Base-by-base conservation (phyloP, 2,329 filamentous ascomycete species). In the Penicillium sp. region DNA sequence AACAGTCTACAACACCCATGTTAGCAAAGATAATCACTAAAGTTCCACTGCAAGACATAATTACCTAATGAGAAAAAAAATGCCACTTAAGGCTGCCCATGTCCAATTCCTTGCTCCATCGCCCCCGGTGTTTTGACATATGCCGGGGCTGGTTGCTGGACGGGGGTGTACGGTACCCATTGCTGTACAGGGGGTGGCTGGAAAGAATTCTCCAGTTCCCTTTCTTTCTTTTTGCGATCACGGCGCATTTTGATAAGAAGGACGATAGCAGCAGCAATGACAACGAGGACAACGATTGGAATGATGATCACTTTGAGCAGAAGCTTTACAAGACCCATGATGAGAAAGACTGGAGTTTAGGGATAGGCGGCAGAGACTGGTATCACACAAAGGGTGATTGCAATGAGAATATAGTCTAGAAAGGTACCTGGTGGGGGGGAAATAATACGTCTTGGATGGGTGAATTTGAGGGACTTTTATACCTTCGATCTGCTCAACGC, bases 291-390 rank as follows among this genome's bases (percentile, higher is more conserved):
- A 19, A 59, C 50, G 9, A 66, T 60, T 3, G 64, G 64, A n/a
- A 66, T 60, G 36, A 66, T 19, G 34, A 66, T 64, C 2, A 52
- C 62, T 56, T 66, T 66, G 43, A 65, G 61, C 9, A 66, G 49
- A 13, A 65, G n/a, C 40, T 60, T 65, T 15, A 64, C 4, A 38
- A 65, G 54, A 10, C 62, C 62, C 64, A 66, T 66, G 13, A 9
- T 56, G 47, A 33, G 5, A 21, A 41, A n/a, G 8, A 15, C 4
- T 29, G 38, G 23, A 3, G 27, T 38, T 13, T 15, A 16, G 10
- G 13, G 5, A 25, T 25, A 25, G 33, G 10, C 0, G 7, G 33
- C 7, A 25, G 16, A 51, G 31, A 40, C 6, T 0, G 4, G 19
- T 33, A 49, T 21, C 38, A 25, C 48, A 23, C 8, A 2, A n/a